Evolutionary conservation across 768 basidiomycete species (phyloP).

Genomic region (Phylloporus arenicola): DNA sequence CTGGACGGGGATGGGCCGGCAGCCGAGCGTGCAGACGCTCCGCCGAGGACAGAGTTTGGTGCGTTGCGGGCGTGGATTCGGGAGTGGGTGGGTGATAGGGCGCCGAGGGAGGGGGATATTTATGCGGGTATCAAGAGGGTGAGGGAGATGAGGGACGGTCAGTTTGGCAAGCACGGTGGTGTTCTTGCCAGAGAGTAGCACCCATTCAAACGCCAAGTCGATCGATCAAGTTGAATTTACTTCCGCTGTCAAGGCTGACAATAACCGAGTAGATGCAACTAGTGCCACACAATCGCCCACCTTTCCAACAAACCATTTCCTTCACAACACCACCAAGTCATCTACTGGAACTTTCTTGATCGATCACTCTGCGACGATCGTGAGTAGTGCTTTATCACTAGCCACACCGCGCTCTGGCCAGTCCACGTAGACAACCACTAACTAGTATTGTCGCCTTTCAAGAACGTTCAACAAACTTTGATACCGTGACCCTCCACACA

Average conservation of each 20-base stretch:
- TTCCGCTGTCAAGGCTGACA: not conserved
- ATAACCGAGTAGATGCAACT: not conserved
- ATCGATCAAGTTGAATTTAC: not conserved
- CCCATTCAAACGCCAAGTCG: not conserved
- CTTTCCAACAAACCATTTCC: not conserved
- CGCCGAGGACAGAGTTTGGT: conserved; percentile 18
- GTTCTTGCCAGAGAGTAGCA: not conserved
- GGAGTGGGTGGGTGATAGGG: conserved; percentile 50
- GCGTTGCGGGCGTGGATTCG: conserved; percentile 43
- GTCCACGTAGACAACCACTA: too few relatives aligned
- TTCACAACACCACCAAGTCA: not conserved
- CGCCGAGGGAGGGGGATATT: conserved; percentile 42
- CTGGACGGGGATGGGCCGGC: conserved; percentile 3
- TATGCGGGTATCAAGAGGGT: conserved; percentile 23
- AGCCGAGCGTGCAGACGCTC: not conserved
- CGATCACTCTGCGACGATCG: not conserved
- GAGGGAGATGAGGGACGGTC: conserved; percentile 25
- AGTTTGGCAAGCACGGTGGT: not conserved
- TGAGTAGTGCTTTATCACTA: too few relatives aligned
- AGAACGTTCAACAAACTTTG: not conserved
- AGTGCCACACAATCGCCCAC: not conserved
- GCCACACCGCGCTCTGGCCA: too few relatives aligned
- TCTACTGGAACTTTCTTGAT: not conserved
- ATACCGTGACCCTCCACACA: not conserved
- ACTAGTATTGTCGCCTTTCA: not conserved